These are phyloP conservation scores for Naganishia cerealis DNA, from an alignment of 1,284 basidiomycete genomes.

Conservation along the genomic window DNA sequence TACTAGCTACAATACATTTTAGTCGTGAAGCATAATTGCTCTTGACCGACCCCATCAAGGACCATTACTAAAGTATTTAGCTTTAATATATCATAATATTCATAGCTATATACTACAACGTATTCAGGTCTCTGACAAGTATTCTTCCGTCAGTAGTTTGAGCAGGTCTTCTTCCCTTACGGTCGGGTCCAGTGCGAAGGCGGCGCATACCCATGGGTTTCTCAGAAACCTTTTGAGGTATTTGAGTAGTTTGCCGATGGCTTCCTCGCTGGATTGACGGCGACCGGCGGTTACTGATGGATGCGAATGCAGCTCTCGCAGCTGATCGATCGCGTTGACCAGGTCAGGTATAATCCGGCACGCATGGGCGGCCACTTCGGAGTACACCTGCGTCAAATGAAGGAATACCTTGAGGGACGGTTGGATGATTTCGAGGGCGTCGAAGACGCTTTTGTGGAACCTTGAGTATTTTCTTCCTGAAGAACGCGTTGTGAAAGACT, in stretches of 20 bases:
- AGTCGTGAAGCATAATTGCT: too few relatives aligned
- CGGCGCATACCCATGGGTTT: conserved; percentile 3
- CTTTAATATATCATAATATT: too few relatives aligned
- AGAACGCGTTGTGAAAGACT: neutral
- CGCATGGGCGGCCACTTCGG: neutral
- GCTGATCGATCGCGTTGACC: neutral
- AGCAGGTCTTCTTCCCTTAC: neutral
- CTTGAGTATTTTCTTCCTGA: neutral
- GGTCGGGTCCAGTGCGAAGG: neutral
- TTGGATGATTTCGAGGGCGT: neutral
- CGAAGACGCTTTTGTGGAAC: neutral
- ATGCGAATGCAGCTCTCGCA: neutral
- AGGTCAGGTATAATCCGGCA: conserved; percentile 15
- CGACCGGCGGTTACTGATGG: conserved; percentile 2
- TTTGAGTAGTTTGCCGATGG: neutral
- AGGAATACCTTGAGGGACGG: conserved; percentile 16
- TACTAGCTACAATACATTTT: too few relatives aligned
- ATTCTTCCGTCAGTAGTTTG: neutral
- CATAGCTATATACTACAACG: too few relatives aligned
- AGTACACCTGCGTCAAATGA: conserved; percentile 1
- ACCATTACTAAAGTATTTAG: too few relatives aligned
- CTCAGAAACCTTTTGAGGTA: neutral
- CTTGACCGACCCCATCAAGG: too few relatives aligned
- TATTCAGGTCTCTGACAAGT: too few relatives aligned
- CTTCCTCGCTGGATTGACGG: neutral